These are phyloP conservation scores for Ganoderma leucocontextum DNA, from an alignment of 1,284 basidiomycete species.

Conservation along the genomic window DNA sequence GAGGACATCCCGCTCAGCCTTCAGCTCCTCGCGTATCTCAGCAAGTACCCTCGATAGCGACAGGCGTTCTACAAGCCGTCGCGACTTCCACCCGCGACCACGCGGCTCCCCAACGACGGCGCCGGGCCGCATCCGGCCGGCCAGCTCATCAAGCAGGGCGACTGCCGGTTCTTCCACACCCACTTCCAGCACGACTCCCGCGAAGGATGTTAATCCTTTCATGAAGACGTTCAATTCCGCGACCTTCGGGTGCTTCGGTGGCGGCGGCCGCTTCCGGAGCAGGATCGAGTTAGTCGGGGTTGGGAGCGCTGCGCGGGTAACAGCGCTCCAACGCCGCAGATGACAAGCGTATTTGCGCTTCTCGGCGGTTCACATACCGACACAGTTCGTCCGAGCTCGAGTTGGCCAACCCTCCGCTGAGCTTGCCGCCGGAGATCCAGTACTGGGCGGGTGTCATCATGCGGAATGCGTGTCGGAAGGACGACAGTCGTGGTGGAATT, in stretches of 20 bases:
- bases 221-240: slow-evolving; percentile 43
- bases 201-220: slow-evolving; percentile 42
- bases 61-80: slow-evolving; percentile 91
- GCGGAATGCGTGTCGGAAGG: too few species aligned
- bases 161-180: slow-evolving; percentile 11
- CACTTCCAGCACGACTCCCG: background rate
- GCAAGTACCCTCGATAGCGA: slow-evolving; percentile 98
- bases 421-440: slow-evolving; percentile 91
- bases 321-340: slow-evolving; percentile 46
- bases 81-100: slow-evolving; percentile 76
- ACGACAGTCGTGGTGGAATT: too few species aligned
- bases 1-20: slow-evolving; percentile 93
- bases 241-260: slow-evolving; percentile 37
- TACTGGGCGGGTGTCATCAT: slow-evolving; percentile 99
- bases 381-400: slow-evolving; percentile 84
- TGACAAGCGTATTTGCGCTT: slow-evolving; percentile 93
- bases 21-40: slow-evolving; percentile 95
- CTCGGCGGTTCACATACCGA: slow-evolving; percentile 95
- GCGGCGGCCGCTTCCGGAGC: slow-evolving; percentile 30
- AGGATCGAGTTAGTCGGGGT: slow-evolving; percentile 34
- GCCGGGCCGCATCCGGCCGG: slow-evolving; percentile 7
- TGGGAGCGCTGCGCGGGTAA: slow-evolving; percentile 22
- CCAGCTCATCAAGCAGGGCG: slow-evolving; percentile 11
- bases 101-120: slow-evolving; percentile 43
- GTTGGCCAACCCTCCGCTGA: slow-evolving; percentile 73